Evolutionary conservation across 306 rosid species (phyloP), one percentile per base, ranked within the genome.

Genomic region (Cercis canadensis): DNA sequence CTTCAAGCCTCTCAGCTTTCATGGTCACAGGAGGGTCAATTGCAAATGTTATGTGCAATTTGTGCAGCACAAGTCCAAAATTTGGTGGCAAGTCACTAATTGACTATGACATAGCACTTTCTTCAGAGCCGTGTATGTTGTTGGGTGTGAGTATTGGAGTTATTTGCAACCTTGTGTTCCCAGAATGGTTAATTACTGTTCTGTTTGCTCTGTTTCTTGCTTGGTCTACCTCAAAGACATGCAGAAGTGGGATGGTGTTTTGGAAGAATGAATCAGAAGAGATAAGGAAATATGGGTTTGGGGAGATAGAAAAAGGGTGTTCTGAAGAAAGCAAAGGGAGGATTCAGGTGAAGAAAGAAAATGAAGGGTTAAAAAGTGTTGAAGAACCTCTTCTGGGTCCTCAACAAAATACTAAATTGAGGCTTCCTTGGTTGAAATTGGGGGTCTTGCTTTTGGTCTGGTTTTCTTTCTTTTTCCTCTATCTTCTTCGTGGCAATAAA

Each of bases 1-100:
- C 98, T 57, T 92, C 98, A 0, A 81, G 87, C 32, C 73, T 92
- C 21, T 87, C 98, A 4, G 96, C 98, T 70, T 92, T 89, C 69
- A 89, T 92, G 95, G 98, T 92, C 84, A 89, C 98, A 0, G 98
- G 98, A 32, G 94, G 96, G 21, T 89, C 96, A 24, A n/a, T 78
- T 39, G 94, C 98, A 24, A 92, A 92, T 78, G 90, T 92, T 12
- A 36, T 84, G 7, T 82, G 55, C 79, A 82, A 84, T 76, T 43
- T 92, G 41, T 81, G 67, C 70, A 29, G 63, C 80, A 72, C 49
- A 17, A 73, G 75, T 57, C 33, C 83, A 7, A 85, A 72, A 51
- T 76, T 71, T 55, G 84, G 90, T 37, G 90, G 90, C 19, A 83
- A 72, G 58, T 57, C 73, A 41, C 72, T 86, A 78, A 81, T 89